Percentiles rank a stretch among this genome's conserved stretches.
phyloP scores from a whole-genome alignment of 129 eudicot genomes.

The Oenanthe sinensis region DNA sequence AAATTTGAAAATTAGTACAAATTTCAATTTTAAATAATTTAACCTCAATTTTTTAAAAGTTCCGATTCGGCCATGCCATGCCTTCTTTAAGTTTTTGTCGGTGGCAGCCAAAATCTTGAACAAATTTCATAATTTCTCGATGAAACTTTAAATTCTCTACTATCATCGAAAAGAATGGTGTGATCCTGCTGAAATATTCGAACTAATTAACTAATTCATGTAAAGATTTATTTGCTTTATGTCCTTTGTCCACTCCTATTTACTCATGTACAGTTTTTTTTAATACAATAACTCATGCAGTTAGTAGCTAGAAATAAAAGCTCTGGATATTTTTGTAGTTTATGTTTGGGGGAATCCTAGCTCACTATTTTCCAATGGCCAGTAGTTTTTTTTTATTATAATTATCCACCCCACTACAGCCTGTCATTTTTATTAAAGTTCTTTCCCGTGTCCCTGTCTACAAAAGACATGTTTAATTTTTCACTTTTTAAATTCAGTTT shows the following conservation, averaged over 20 bases:
- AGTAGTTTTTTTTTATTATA: not conserved
- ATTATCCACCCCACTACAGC: constrained; percentile 3
- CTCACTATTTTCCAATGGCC: constrained; percentile 2
- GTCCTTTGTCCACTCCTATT: not conserved
- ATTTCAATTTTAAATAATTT: too few relatives aligned
- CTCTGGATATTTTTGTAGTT: not conserved
- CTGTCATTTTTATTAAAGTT: constrained; percentile 2
- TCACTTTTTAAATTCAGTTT: not conserved
- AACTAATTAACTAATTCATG: not conserved
- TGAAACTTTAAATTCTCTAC: too few relatives aligned
- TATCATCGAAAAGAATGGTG: too few relatives aligned
- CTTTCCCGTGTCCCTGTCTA: not conserved
- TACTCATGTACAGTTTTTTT: not conserved
- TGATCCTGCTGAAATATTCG: too few relatives aligned
- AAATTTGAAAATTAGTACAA: too few relatives aligned
- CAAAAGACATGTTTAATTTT: not conserved
- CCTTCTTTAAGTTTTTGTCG: too few relatives aligned
- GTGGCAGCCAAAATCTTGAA: too few relatives aligned
- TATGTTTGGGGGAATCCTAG: constrained; percentile 1
- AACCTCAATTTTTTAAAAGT: too few relatives aligned
- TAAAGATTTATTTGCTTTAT: not conserved
- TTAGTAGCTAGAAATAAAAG: not conserved
- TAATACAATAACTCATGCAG: not conserved
- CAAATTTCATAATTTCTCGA: too few relatives aligned
- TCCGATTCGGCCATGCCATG: too few relatives aligned